Percentiles rank a stretch among this genome's conserved stretches.
phyloP scores from a whole-genome alignment of 495 filamentous ascomycete species.

The Schizothecium vesticola region DNA sequence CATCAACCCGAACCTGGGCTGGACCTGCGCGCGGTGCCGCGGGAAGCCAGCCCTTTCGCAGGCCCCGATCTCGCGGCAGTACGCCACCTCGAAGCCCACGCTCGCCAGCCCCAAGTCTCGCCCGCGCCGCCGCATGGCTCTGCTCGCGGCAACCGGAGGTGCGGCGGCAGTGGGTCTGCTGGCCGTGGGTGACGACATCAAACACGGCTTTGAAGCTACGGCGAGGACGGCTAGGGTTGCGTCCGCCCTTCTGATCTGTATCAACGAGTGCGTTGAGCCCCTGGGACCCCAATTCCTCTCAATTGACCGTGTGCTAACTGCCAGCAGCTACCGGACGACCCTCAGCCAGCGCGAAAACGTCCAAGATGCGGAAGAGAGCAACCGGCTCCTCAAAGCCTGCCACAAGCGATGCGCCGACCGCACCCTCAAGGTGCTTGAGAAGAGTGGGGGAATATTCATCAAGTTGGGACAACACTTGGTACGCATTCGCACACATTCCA shows the following conservation, averaged over 20 bases:
- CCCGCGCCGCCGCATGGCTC: constrained; percentile 15
- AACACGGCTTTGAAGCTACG: constrained; percentile 66
- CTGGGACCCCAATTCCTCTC: neutral
- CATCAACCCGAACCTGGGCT: constrained; percentile 15
- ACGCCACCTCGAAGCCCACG: constrained; percentile 19
- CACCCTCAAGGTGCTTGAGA: constrained; percentile 80
- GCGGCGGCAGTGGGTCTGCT: constrained; percentile 55
- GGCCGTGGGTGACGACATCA: constrained; percentile 64
- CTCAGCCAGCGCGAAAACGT: constrained; percentile 59
- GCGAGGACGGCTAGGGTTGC: constrained; percentile 79
- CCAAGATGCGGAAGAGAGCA: constrained; percentile 56
- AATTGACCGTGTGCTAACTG: constrained; percentile 6
- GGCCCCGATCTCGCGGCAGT: constrained; percentile 24
- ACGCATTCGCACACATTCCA: constrained; percentile 10
- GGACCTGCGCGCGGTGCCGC: constrained; percentile 44
- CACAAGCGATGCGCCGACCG: constrained; percentile 86
- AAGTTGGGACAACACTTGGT: constrained; percentile 93
- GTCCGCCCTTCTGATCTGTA: constrained; percentile 66
- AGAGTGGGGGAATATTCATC: constrained; percentile 96
- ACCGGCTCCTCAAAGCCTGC: constrained; percentile 68
- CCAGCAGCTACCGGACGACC: constrained; percentile 70
- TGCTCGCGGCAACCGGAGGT: constrained; percentile 38
- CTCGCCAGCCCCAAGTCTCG: constrained; percentile 7
- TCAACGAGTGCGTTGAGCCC: constrained; percentile 71
- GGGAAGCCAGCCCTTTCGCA: constrained; percentile 24